These are phyloP conservation scores for Protea cynaroides DNA, from an alignment of 164 flowering plant species.

Conservation along the genomic window DNA sequence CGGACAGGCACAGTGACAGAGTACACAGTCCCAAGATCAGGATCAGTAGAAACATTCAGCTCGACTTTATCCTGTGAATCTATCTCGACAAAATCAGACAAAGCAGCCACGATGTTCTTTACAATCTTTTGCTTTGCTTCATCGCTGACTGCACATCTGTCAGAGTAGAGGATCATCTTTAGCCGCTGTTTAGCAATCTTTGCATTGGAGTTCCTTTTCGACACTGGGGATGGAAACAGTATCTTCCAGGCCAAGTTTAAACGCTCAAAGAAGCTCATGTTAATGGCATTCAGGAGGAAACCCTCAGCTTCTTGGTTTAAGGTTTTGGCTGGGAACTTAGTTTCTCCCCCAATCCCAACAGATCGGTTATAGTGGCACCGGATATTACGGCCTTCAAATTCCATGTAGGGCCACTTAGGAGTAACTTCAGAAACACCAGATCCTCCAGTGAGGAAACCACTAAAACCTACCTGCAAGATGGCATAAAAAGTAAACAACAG, in stretches of 20 bases:
- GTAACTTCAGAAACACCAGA: slow-evolving; percentile 18
- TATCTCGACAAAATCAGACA: slow-evolving; percentile 94
- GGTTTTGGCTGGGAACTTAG: slow-evolving; percentile 32
- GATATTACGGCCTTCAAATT: slow-evolving; percentile 14
- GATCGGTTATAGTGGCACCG: slow-evolving; percentile 25
- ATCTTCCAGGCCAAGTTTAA: slow-evolving; percentile 91
- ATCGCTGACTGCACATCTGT: slow-evolving; percentile 91
- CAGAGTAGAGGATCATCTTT: slow-evolving; percentile 97
- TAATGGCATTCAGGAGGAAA: slow-evolving; percentile 62
- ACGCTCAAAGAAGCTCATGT: slow-evolving; percentile 84
- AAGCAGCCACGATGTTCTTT: slow-evolving; percentile 62
- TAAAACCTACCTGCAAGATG: slow-evolving; percentile 45
- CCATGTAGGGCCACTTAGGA: slow-evolving; percentile 28
- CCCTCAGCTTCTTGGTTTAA: slow-evolving; percentile 56
- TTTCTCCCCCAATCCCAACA: slow-evolving; percentile 30
- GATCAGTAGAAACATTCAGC: slow-evolving; percentile 75
- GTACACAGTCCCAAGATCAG: slow-evolving; percentile 83
- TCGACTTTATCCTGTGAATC: slow-evolving; percentile 94
- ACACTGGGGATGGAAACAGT: slow-evolving; percentile 57
- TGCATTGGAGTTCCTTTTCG: slow-evolving; percentile 69
- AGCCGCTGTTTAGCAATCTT: slow-evolving; percentile 88
- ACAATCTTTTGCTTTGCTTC: slow-evolving; percentile 90
- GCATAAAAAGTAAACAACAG: neutral
- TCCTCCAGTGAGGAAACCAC: slow-evolving; percentile 35
- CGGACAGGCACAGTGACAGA: slow-evolving; percentile 93